phyloP scores from a whole-genome alignment of 1,284 basidiomycete genomes.

The Naganishia cerealis region DNA sequence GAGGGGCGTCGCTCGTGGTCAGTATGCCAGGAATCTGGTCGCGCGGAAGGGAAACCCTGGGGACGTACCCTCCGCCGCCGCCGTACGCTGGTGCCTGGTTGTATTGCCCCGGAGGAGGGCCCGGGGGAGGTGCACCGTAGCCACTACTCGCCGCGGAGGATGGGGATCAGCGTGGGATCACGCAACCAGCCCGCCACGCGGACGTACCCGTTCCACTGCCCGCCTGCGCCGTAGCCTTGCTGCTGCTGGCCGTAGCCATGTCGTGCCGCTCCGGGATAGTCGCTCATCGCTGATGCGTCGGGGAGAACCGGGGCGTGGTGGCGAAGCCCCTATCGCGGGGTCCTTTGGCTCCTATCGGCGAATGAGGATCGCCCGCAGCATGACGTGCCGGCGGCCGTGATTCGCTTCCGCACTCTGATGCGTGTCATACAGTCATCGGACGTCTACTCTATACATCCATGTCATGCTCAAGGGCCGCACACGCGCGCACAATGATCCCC shows the following conservation, averaged over 20 bases:
- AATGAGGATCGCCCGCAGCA: background rate
- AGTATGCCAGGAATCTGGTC: background rate
- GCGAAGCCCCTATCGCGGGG: background rate
- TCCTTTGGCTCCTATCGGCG: background rate
- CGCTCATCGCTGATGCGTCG: slow-evolving; percentile 7
- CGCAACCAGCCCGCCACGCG: background rate
- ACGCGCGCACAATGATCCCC: too few species aligned
- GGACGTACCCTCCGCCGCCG: slow-evolving; percentile 13
- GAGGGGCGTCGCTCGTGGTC: background rate
- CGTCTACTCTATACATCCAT: too few species aligned
- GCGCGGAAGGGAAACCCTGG: too few species aligned
- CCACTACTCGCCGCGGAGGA: background rate
- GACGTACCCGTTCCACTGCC: slow-evolving; percentile 4
- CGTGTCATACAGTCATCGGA: too few species aligned
- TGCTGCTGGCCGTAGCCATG: slow-evolving; percentile 20
- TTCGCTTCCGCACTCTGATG: too few species aligned
- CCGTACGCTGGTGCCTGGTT: slow-evolving; percentile 5
- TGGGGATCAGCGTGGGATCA: background rate
- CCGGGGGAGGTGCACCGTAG: slow-evolving; percentile 28
- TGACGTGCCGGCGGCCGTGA: background rate
- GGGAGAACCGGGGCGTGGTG: background rate
- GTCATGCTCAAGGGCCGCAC: too few species aligned
- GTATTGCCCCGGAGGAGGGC: slow-evolving; percentile 25
- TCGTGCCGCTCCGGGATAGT: slow-evolving; percentile 31
- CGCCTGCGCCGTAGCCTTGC: slow-evolving; percentile 1